phyloP scores from a whole-genome alignment of 768 basidiomycete genomes.

The Dioszegia hungarica region DNA sequence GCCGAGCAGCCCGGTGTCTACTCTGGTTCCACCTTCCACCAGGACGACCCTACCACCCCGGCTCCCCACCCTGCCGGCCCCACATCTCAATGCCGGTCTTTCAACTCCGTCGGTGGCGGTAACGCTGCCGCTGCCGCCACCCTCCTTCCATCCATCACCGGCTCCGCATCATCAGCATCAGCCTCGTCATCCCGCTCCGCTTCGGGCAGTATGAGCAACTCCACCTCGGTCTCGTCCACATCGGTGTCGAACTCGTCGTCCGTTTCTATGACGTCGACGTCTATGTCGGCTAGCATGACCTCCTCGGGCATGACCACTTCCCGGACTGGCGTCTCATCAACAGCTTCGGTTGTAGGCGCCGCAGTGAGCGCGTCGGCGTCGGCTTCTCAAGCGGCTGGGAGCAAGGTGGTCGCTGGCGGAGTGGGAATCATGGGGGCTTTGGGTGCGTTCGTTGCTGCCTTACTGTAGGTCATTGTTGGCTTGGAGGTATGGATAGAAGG shows the following conservation, averaged over 20 bases:
- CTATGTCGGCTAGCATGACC: slow-evolving; percentile 2
- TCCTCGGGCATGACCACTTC: slow-evolving; percentile 9
- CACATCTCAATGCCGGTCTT: slow-evolving; percentile 60
- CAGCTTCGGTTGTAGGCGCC: too few species aligned
- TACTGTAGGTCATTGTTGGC: neutral
- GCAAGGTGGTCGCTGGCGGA: neutral
- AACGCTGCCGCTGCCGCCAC: slow-evolving; percentile 17
- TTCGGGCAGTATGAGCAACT: neutral
- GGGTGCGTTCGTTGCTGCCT: neutral
- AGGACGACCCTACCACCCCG: slow-evolving; percentile 51
- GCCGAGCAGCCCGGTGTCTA: slow-evolving; percentile 50
- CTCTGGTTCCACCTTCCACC: slow-evolving; percentile 50
- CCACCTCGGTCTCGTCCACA: slow-evolving; percentile 1
- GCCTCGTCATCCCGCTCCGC: slow-evolving; percentile 9
- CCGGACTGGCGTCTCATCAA: neutral
- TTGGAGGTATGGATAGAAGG: neutral
- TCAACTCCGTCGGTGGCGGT: slow-evolving; percentile 55
- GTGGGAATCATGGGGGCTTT: neutral
- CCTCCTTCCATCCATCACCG: slow-evolving; percentile 3
- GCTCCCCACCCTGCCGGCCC: slow-evolving; percentile 54
- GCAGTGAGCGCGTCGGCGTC: neutral
- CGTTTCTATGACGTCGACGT: neutral
- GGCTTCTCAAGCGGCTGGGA: neutral
- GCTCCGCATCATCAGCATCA: slow-evolving; percentile 6
- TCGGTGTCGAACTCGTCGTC: slow-evolving; percentile 1